phyloP scores from a whole-genome alignment of 106 monocot genomes.

The Dendrobium nobile region DNA sequence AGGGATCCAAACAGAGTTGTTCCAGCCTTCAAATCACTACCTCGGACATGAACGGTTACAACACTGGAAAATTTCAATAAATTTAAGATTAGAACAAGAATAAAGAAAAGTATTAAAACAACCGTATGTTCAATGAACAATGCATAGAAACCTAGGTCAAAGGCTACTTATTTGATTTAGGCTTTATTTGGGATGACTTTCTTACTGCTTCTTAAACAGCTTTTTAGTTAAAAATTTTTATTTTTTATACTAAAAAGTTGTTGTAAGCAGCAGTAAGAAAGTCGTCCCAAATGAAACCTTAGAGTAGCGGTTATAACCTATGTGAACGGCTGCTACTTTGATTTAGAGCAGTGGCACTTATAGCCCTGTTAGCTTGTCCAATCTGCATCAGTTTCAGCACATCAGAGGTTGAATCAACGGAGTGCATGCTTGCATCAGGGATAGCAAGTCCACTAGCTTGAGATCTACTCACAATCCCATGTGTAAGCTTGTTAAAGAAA shows the following conservation, averaged over 20 bases:
- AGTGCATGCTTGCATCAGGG: conserved; percentile 63
- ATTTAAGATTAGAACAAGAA: background rate
- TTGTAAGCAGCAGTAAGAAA: no score
- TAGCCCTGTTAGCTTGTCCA: conserved; percentile 50
- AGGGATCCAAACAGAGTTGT: conserved; percentile 43
- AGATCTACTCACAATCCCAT: conserved; percentile 44
- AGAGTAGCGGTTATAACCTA: conserved; percentile 30
- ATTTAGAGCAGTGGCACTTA: conserved; percentile 72
- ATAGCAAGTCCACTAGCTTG: conserved; percentile 67
- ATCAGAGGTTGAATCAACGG: conserved; percentile 56
- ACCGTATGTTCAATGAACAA: background rate
- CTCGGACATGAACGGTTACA: conserved; percentile 60
- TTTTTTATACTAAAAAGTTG: no score
- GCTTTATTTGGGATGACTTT: no score
- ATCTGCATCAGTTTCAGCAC: conserved; percentile 62
- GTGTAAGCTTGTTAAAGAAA: conserved; percentile 50
- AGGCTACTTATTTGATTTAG: conserved; percentile 3
- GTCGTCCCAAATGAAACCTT: no score
- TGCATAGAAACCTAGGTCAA: background rate
- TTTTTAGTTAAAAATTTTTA: no score
- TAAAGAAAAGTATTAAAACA: background rate
- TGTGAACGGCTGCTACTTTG: conserved; percentile 81
- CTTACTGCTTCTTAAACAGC: no score
- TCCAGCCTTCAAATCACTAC: conserved; percentile 50
- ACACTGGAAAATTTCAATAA: conserved; percentile 34